These are phyloP conservation scores for Solanum etuberosum DNA, from an alignment of 257 asterid species.

Conservation along the genomic window DNA sequence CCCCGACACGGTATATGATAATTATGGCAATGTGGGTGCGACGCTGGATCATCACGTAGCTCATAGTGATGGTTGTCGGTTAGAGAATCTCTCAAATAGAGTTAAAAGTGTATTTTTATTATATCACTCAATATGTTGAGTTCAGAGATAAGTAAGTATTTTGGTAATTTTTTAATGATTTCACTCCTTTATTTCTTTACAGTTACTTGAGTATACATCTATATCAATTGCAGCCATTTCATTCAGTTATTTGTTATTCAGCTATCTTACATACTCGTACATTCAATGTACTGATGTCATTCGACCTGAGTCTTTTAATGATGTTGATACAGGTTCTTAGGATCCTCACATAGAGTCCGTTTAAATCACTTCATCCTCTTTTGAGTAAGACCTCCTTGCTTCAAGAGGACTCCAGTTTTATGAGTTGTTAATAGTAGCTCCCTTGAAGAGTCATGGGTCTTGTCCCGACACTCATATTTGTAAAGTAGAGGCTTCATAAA, in stretches of 20 bases:
- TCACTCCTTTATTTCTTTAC: too few species aligned
- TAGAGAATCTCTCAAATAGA: neutral
- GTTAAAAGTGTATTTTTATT: neutral
- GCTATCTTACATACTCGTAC: too few species aligned
- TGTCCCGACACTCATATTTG: neutral
- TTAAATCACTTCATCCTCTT: neutral
- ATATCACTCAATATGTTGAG: neutral
- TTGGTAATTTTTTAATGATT: neutral
- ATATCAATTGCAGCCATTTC: neutral
- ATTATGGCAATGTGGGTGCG: neutral
- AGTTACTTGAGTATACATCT: too few species aligned
- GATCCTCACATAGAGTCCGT: neutral
- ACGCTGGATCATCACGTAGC: too few species aligned
- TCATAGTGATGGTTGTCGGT: neutral
- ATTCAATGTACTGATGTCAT: neutral
- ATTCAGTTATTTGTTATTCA: neutral
- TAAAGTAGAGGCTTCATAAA: neutral
- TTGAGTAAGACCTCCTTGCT: neutral
- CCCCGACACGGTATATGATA: neutral
- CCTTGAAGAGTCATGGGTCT: neutral
- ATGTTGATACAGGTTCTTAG: too few species aligned
- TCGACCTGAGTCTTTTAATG: too few species aligned
- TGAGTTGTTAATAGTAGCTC: neutral
- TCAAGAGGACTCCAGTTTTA: neutral
- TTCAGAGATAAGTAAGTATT: too few species aligned